Base-by-base conservation (phyloP, 1,284 basidiomycete species). In the Microbotryum lychnidis-dioicae region DNA sequence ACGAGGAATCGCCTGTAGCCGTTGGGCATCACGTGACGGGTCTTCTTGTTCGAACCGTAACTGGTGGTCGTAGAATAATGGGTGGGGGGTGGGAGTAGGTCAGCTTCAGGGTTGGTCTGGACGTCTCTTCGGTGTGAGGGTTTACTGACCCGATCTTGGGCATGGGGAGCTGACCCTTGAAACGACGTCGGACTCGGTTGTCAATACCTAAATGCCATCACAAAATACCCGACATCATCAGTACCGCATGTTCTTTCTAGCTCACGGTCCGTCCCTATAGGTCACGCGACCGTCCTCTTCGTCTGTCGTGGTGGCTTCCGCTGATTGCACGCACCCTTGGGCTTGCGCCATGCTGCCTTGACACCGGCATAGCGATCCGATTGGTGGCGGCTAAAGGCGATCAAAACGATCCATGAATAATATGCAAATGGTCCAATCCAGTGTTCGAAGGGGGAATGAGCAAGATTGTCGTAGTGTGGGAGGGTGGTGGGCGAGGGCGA, bases 331-430 rank as follows among this genome's bases (percentile, higher is more conserved):
- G 33, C 27, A 66, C 70, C 73, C 64, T 73, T 74, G 53, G 73
- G 72, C 69, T 73, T 97, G 78, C 92, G 84, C 93, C 92, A 97
- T 82, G 88, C 82, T 82, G 93, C 91, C 83, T 92, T 92, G 72
- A 97, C 91, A 70, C 86, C 81, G 77, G 88, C 83, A 81, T 94
- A 97, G 76, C 93, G 87, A 81, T 96, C 92, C 61, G 90, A 93
- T 80, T 97, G 92, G 80, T 96, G 92, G 78, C 92, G 89, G 82
- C 88, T 91, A 57, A 57, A 66, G 55, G 56, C 10, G 37, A 27
- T 33, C 21, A 4, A 55, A 56, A 8, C 14, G 14, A 25, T n/a
- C 33, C 9, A n/a, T 23, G 1, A 25, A 20, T 2, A 54, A 25
- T 14, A 21, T 45, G 50, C 55, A 54, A n/a, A 45, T 46, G 7